Evolutionary conservation across 345 rosid genomes (phyloP), one percentile per base, ranked within the genome.

Genomic region (Pistacia integerrima): DNA sequence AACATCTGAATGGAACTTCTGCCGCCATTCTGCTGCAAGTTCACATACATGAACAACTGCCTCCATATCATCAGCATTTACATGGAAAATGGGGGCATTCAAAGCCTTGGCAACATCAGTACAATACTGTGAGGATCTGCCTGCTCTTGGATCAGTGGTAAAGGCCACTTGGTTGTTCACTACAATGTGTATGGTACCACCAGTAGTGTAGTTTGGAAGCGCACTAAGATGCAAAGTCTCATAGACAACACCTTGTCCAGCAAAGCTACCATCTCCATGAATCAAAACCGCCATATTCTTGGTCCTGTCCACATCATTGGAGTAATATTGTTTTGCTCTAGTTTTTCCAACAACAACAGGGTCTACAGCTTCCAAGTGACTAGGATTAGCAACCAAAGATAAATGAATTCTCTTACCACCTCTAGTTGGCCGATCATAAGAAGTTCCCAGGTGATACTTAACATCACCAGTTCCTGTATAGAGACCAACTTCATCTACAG

Each of bases 1-100:
- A 77, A 90, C 93, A 80, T 90, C 92, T 2, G 94, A 89, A 84
- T 92, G 94, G 79, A 90, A 92, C 52, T 91, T 90, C 73, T 92
- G 97, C 74, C 94, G 91, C 97, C 94, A 92, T 69, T 89, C 92
- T 6, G 97, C 97, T 60, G 95, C 97, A 81, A 92, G 97, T 76
- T 92, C 94, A 77, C 91, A 89, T 3, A 46, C 94, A 82, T 85
- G 94, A 70, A 87, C 92, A 60, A 90, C 97, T 60, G 93, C 97
- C 84, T 92, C 95, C 67, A 90, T 78, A 77, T 90, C 92, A 76
- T 92, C 97, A 25, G 83, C 97, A 72, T 90, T 92, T 3, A 89
- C 97, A 72, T 92, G 94, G 67, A 92, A 88, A 69, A 92, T 92
- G 11, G 97, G 97, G 28, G 90, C 97, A 89, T 84, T 64, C 80